phyloP scores from a whole-genome alignment of 2,329 filamentous ascomycete genomes.

The Talaromyces pinophilus region DNA sequence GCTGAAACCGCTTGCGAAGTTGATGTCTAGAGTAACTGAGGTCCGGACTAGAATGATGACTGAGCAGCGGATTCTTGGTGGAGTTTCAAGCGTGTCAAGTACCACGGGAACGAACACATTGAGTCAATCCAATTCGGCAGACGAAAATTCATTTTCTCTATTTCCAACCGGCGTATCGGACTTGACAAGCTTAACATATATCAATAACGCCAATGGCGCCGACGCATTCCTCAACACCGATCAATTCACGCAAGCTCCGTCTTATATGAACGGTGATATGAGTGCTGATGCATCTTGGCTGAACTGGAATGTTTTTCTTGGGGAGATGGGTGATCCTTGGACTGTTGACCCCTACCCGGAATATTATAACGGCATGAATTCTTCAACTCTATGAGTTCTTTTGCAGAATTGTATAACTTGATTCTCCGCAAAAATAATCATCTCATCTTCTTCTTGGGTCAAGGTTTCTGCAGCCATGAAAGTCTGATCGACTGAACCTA shows the following conservation, averaged over 20 bases:
- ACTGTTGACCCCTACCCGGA: neutral
- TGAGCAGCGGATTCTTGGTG: neutral
- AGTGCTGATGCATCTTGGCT: conserved; percentile 6
- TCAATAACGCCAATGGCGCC: neutral
- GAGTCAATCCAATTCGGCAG: neutral
- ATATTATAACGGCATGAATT: neutral
- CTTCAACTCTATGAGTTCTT: neutral
- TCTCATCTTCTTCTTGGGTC: neutral
- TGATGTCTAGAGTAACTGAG: neutral
- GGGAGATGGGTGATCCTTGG: conserved; percentile 8
- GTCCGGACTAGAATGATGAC: conserved; percentile 6
- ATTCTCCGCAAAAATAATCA: neutral
- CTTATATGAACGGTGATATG: neutral
- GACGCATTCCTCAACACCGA: neutral
- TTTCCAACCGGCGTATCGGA: neutral
- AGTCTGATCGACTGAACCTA: neutral
- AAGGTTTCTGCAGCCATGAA: neutral
- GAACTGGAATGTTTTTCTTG: conserved; percentile 11
- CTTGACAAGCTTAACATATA: neutral
- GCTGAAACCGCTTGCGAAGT: conserved; percentile 6
- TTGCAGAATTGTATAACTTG: neutral
- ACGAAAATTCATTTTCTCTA: neutral
- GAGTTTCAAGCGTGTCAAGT: neutral
- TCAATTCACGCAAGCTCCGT: neutral
- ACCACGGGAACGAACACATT: neutral